phyloP scores from a whole-genome alignment of 2,329 filamentous ascomycete species.

The Camillea tinctor region DNA sequence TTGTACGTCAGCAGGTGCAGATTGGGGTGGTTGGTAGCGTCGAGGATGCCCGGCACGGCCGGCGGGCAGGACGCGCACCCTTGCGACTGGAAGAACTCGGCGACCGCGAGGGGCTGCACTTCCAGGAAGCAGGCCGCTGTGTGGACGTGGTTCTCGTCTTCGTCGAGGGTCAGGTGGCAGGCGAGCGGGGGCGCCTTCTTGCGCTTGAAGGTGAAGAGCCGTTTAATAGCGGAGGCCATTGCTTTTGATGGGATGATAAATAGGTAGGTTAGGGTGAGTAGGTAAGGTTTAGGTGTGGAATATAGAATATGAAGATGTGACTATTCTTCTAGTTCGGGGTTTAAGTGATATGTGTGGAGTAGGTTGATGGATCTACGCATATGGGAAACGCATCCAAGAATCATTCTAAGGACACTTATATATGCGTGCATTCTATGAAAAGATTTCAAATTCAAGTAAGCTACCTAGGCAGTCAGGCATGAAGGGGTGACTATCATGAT shows the following conservation, averaged over 20 bases:
- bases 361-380: too few relatives aligned
- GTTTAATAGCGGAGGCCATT: not conserved
- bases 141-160: conserved; percentile 32
- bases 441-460: too few relatives aligned
- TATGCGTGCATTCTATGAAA: too few relatives aligned
- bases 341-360: too few relatives aligned
- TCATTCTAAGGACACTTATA: too few relatives aligned
- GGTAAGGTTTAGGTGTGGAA: too few relatives aligned
- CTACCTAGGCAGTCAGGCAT: too few relatives aligned
- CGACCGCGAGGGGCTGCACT: conserved; percentile 32
- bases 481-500: too few relatives aligned
- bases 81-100: conserved; percentile 37
- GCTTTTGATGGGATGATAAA: not conserved
- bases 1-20: conserved; percentile 35
- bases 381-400: too few relatives aligned
- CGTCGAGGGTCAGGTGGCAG: conserved; percentile 31
- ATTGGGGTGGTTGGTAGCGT: conserved; percentile 29
- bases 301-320: too few relatives aligned
- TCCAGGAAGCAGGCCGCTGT: conserved; percentile 34
- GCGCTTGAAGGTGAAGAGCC: conserved; percentile 23
- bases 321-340: too few relatives aligned
- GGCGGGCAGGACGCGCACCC: conserved; percentile 35
- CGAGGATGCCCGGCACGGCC: conserved; percentile 32
- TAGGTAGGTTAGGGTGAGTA: too few relatives aligned
- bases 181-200: conserved; percentile 34